These are phyloP conservation scores for Pythium insidiosum DNA, from an alignment of 352 stramenopile genomes.

Conservation along the genomic window DNA sequence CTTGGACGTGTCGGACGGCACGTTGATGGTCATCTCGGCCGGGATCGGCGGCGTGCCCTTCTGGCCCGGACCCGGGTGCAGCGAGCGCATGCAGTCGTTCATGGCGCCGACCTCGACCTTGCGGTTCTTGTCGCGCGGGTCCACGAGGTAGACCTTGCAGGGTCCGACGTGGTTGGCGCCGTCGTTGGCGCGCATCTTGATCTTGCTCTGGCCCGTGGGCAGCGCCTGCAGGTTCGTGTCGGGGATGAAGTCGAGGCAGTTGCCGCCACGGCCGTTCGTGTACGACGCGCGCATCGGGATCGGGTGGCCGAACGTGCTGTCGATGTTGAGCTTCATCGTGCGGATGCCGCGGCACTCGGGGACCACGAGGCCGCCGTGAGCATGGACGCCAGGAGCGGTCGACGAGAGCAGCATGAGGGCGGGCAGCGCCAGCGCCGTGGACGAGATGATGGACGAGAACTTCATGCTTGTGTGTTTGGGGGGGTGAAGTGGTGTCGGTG, in stretches of 20 bases:
- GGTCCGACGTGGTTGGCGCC: slow-evolving; percentile 14
- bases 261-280: slow-evolving; percentile 13
- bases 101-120: slow-evolving; percentile 12
- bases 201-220: slow-evolving; percentile 6
- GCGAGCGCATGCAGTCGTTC: slow-evolving; percentile 17
- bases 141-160: slow-evolving; percentile 10
- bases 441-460: neutral
- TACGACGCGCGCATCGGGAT: slow-evolving; percentile 8
- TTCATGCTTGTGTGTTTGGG: neutral
- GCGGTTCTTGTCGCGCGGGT: slow-evolving; percentile 10
- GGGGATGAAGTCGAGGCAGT: slow-evolving; percentile 11
- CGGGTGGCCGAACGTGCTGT: slow-evolving; percentile 9
- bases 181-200: slow-evolving; percentile 16
- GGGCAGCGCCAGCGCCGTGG: neutral
- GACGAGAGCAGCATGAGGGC: neutral
- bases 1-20: slow-evolving; percentile 8
- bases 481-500: neutral
- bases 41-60: slow-evolving; percentile 14
- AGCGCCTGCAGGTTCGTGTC: slow-evolving; percentile 11
- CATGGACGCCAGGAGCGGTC: neutral
- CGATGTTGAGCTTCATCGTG: slow-evolving; percentile 12
- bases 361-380: slow-evolving; percentile 11
- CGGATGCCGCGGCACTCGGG: slow-evolving; percentile 3
- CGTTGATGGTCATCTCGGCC: slow-evolving; percentile 16
- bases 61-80: slow-evolving; percentile 13